Evolutionary conservation across 1,139 yeast genomes (phyloP).

Genomic region (Yamadazyma atlantica): DNA sequence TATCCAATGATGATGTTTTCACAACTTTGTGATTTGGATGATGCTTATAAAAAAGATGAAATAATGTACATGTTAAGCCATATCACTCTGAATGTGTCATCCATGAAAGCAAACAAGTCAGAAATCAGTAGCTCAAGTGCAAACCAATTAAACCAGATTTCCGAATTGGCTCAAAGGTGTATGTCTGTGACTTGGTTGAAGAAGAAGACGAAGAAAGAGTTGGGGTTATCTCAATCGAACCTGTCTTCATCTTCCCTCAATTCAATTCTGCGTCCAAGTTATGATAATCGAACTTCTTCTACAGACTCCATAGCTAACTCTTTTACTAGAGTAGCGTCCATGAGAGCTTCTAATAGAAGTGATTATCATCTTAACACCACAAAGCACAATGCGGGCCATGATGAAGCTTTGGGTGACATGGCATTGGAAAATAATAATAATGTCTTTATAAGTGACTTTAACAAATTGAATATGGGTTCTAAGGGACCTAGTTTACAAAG

Average conservation of each 20-base stretch:
- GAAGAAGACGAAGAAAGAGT: conserved; percentile 8
- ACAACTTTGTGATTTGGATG: conserved; percentile 50
- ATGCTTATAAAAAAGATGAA: conserved; percentile 57
- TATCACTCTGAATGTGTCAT: conserved; percentile 34
- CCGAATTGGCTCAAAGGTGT: conserved; percentile 63
- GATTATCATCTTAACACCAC: conserved; percentile 42
- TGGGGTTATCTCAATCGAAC: not conserved
- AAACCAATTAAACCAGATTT: conserved; percentile 41
- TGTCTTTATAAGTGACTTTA: conserved; percentile 13
- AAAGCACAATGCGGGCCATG: conserved; percentile 23
- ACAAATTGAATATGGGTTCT: conserved; percentile 8
- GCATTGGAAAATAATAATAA: conserved; percentile 22
- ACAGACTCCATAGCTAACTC: conserved; percentile 26
- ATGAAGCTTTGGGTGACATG: conserved; percentile 3
- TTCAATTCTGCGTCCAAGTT: conserved; percentile 1
- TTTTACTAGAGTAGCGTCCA: conserved; percentile 38
- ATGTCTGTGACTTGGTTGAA: conserved; percentile 58
- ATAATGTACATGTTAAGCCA: conserved; percentile 51
- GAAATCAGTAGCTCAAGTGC: not conserved
- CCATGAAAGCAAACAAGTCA: conserved; percentile 10
- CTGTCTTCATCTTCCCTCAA: conserved; percentile 3
- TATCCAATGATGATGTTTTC: conserved; percentile 70
- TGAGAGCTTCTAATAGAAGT: conserved; percentile 32
- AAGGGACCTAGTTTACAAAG: conserved; percentile 5
- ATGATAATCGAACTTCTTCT: conserved; percentile 11